Conservation (phyloP, 192 early-diverging fungal species). For the Mortierella alpina region DNA sequence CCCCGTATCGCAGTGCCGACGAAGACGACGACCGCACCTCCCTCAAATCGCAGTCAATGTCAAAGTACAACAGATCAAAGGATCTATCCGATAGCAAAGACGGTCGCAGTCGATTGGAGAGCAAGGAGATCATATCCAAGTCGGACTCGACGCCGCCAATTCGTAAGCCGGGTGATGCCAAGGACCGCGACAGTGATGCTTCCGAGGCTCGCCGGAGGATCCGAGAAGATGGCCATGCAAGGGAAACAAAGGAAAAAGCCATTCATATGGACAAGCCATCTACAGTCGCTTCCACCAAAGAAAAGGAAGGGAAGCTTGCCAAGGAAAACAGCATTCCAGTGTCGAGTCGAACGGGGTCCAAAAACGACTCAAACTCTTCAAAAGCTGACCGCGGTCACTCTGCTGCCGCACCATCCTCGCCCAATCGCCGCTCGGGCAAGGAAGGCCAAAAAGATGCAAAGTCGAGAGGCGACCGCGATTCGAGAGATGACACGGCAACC, state of each 20-base stretch:
- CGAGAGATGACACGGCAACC: conserved; percentile 14
- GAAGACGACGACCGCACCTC: conserved; percentile 22
- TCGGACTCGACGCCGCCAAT: background rate
- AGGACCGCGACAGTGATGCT: conserved; percentile 1
- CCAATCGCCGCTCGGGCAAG: conserved; percentile 14
- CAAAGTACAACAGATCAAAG: conserved; percentile 11
- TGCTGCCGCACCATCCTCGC: conserved; percentile 18
- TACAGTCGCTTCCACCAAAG: conserved; percentile 1
- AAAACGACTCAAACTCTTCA: conserved; percentile 11
- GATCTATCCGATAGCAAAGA: background rate
- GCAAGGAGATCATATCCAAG: conserved; percentile 12
- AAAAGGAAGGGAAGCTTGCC: conserved; percentile 10
- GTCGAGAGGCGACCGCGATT: conserved; percentile 26
- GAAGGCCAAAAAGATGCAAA: conserved; percentile 38
- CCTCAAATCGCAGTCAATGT: background rate
- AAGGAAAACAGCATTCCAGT: conserved; percentile 27
- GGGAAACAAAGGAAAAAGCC: conserved; percentile 37
- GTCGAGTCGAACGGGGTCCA: conserved; percentile 10
- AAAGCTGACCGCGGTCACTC: conserved; percentile 30
- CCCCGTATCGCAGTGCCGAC: conserved; percentile 27
- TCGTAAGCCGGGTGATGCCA: conserved; percentile 19
- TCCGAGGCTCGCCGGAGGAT: conserved; percentile 12
- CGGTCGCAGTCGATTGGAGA: conserved; percentile 25
- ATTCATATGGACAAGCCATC: conserved; percentile 17
- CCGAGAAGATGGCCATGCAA: conserved; percentile 24